A percentile compares a stretch with the other conserved stretches of the same genome.
These are phyloP conservation scores for Quillaja saponaria DNA, from an alignment of 306 rosid genomes.

Conservation along the genomic window DNA sequence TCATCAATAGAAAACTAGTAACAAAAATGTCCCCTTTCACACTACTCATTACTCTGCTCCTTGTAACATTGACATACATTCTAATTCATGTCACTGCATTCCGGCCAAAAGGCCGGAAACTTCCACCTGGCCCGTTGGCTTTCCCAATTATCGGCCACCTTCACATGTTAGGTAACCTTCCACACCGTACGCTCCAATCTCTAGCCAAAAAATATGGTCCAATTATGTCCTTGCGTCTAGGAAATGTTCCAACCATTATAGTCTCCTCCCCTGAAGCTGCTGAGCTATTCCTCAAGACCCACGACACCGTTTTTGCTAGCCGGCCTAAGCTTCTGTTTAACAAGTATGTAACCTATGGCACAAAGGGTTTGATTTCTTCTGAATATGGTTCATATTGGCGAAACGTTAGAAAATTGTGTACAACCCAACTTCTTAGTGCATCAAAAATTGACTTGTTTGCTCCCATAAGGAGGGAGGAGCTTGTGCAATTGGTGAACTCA, in stretches of 20 bases:
- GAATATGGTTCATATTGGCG: constrained; percentile 43
- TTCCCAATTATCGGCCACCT: constrained; percentile 49
- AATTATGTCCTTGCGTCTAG: constrained; percentile 47
- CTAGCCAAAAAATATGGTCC: constrained; percentile 46
- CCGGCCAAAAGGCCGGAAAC: too few relatives aligned
- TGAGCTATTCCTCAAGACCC: constrained; percentile 54
- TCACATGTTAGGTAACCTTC: constrained; percentile 45
- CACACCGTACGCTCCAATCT: constrained; percentile 42
- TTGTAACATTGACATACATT: too few relatives aligned
- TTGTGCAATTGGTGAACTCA: not conserved
- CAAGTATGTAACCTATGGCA: constrained; percentile 29
- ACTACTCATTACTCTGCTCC: too few relatives aligned
- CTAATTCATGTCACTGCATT: too few relatives aligned
- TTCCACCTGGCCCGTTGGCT: constrained; percentile 51
- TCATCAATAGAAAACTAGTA: too few relatives aligned
- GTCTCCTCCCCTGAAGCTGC: constrained; percentile 47
- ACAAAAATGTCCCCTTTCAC: too few relatives aligned
- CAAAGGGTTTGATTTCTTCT: constrained; percentile 15
- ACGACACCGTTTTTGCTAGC: constrained; percentile 40
- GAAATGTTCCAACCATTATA: constrained; percentile 35
- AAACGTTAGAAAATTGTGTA: constrained; percentile 36
- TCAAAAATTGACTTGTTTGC: constrained; percentile 36
- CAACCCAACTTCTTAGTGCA: constrained; percentile 23
- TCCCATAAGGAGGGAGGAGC: constrained; percentile 24
- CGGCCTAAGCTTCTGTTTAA: constrained; percentile 30